phyloP scores from a whole-genome alignment of 371 early-diverging fungal species.

The Apophysomyces elegans region DNA sequence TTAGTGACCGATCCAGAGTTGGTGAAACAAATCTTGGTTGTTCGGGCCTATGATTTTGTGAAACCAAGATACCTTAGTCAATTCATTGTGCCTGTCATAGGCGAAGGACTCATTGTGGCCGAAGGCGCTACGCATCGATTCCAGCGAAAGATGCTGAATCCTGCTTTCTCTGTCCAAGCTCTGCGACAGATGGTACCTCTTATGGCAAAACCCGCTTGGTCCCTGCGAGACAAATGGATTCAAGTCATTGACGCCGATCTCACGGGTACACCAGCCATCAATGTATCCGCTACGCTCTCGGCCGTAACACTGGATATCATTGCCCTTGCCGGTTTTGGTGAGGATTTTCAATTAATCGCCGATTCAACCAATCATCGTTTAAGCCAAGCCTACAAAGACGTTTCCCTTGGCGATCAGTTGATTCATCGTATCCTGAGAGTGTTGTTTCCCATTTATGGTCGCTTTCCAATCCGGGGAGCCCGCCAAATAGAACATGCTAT shows the following conservation, averaged over 20 bases:
- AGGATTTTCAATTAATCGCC: conserved; percentile 37
- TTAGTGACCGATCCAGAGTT: conserved; percentile 55
- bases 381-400: conserved; percentile 43
- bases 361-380: conserved; percentile 31
- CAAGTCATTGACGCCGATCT: conserved; percentile 10
- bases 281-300: conserved; percentile 37
- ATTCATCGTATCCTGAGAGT: conserved; percentile 32
- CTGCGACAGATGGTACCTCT: conserved; percentile 45
- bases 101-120: conserved; percentile 58
- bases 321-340: conserved; percentile 47
- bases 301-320: conserved; percentile 44
- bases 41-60: conserved; percentile 56
- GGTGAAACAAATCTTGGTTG: conserved; percentile 53
- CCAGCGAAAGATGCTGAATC: conserved; percentile 70
- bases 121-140: conserved; percentile 61
- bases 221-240: conserved; percentile 38
- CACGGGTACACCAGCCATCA: conserved; percentile 23
- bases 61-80: conserved; percentile 37
- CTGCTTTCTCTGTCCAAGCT: conserved; percentile 59
- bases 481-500: conserved; percentile 21
- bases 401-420: conserved; percentile 30
- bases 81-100: conserved; percentile 47
- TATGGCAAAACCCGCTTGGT: conserved; percentile 32
- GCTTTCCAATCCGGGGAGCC: conserved; percentile 40
- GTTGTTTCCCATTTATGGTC: conserved; percentile 31